Base-by-base conservation (phyloP, 2,329 filamentous ascomycete species). In the Venturia nashicola region DNA sequence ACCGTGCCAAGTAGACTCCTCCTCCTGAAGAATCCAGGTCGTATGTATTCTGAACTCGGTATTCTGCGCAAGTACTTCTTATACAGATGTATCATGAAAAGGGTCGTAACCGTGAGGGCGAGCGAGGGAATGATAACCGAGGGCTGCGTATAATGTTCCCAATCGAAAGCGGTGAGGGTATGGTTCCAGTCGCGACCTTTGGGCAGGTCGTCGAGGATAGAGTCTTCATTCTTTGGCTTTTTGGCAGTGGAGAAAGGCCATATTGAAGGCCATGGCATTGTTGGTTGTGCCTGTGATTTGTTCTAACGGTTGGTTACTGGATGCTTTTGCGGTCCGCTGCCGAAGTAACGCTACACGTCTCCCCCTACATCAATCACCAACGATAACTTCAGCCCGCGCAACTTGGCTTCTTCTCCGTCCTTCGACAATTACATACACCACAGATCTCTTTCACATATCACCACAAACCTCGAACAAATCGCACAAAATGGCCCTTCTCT, bases 1-100 rank as follows among this genome's bases (percentile, higher is more conserved):
- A 97, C 94, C 66, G 83, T 83, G 16, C 94, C 94, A 69, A 93
- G 88, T 51, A 99, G 72, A 68, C 85, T 92, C 69, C 89, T 83
- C 66, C 80, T 86, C 57, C 89, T 85, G 72, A 93, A 93, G 72
- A 87, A 88, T 12, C 80, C 78, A 2, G 90, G 88, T 59, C 85
- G 85, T 68, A 99, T 88, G 72, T 91, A 83, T 32, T 83, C 80
- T 43, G 90, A 84, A 64, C 85, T 87, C 4, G 91, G 91, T 65
- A 97, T 90, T 62, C 94, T 89, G 43, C 91, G 88, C 60, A 99
- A 79, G 72, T 92, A 94, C 61, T 72, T 70, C 67, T 79, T 84
- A 76, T 92, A 92, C 59, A 92, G 71, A 64, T 80, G 80, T 59
- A 85, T 70, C 34, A 79, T 77, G 23, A 77, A 75, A 40, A 87